Conservation (phyloP, 78 protist genomes). For the Isochrysis galbana region DNA sequence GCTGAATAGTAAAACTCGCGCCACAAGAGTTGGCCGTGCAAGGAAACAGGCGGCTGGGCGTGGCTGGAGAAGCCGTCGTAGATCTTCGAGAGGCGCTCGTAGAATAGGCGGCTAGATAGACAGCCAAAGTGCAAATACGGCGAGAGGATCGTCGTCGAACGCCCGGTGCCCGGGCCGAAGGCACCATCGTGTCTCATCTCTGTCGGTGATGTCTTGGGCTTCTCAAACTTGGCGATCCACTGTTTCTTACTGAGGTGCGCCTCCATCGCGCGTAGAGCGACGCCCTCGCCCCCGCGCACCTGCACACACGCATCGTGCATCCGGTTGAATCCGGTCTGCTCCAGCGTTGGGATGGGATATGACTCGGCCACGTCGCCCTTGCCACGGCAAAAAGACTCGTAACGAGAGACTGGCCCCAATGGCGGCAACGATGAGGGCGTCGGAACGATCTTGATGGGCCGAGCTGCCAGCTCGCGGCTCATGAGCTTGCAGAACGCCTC, state of each 20-base stretch:
- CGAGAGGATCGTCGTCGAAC: conserved; percentile 35
- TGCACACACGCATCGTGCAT: not conserved
- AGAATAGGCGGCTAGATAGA: conserved; percentile 43
- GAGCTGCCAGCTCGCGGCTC: not conserved
- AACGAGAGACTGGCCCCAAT: not conserved
- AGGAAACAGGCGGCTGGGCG: conserved; percentile 46
- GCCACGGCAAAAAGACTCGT: no score
- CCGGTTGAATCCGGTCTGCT: not conserved
- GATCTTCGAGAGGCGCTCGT: not conserved
- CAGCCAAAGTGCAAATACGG: conserved; percentile 57
- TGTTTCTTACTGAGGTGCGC: not conserved
- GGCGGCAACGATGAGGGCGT: not conserved
- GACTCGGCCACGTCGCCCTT: not conserved
- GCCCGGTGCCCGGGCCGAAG: not conserved
- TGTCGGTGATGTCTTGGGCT: conserved; percentile 42
- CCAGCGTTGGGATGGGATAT: not conserved
- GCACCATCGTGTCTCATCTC: not conserved
- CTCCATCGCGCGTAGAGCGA: not conserved
- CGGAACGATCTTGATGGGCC: not conserved
- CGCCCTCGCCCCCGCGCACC: conserved; percentile 48
- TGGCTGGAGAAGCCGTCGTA: not conserved
- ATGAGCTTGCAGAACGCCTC: not conserved
- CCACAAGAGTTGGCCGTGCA: conserved; percentile 51
- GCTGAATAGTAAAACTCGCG: conserved; percentile 45
- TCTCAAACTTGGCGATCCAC: conserved; percentile 27